Conservation (phyloP, 768 basidiomycete genomes). For the Boletales sp. region DNA sequence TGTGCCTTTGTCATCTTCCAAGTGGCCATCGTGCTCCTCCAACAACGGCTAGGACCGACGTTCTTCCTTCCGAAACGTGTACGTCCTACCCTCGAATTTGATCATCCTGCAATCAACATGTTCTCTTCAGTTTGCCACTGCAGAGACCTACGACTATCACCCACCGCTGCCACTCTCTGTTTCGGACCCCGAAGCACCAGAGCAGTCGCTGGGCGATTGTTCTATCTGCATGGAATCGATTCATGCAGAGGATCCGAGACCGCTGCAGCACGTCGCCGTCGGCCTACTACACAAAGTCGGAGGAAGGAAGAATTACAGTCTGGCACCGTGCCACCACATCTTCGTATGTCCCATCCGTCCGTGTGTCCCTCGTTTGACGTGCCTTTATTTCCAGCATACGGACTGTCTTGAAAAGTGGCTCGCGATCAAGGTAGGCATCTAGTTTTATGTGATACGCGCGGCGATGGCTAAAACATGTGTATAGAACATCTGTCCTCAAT, state of each 20-base stretch:
- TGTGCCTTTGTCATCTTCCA: conserved; percentile 61
- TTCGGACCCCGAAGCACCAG: conserved; percentile 71
- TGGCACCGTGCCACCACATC: conserved; percentile 86
- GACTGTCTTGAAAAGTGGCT: conserved; percentile 86
- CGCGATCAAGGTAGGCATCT: conserved; percentile 56
- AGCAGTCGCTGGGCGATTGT: conserved; percentile 79
- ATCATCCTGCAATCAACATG: background rate
- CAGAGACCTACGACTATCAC: conserved; percentile 80
- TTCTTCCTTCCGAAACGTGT: conserved; percentile 81
- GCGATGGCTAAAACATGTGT: background rate
- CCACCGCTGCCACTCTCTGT: conserved; percentile 57
- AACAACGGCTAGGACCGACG: conserved; percentile 72
- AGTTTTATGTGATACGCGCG: background rate
- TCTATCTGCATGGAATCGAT: conserved; percentile 94
- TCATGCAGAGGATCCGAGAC: conserved; percentile 43
- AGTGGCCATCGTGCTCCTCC: conserved; percentile 58
- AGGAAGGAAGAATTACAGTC: conserved; percentile 66
- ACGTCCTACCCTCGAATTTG: conserved; percentile 19
- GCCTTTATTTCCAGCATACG: conserved; percentile 55
- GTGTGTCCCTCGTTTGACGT: background rate
- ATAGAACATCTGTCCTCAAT: conserved; percentile 90
- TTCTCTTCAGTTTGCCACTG: conserved; percentile 47
- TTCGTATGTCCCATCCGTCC: conserved; percentile 53
- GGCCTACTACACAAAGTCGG: conserved; percentile 36
- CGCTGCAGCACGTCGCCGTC: conserved; percentile 32